Evolutionary conservation across 2,329 filamentous ascomycete genomes (phyloP), one percentile per base, ranked within the genome.

Genomic region (Diaporthe eres): DNA sequence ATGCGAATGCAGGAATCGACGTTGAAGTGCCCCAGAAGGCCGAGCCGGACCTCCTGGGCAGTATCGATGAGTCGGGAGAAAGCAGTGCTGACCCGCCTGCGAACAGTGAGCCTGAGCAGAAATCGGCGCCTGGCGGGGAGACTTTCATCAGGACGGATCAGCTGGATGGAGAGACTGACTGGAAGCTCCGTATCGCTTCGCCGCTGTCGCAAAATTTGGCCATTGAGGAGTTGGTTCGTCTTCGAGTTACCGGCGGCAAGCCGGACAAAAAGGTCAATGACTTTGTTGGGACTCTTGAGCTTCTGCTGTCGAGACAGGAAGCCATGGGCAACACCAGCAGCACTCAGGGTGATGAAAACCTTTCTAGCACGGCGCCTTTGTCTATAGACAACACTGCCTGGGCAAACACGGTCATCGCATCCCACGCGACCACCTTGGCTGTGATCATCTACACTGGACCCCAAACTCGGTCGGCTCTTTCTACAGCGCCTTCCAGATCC

Each of bases 111-210:
- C 79, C 80, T 42, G 78, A 80, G 49, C 80, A 82, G 63, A 80
- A 77, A 47, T 83, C 83, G 17, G 84, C 85, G 25, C 85, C 89
- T n/a, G 88, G 89, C 37, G 95, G 95, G 39, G 97, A 99, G 85
- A 96, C 96, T 0, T 99, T 99, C 81, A 98, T 99, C 81, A 91
- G 97, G 76, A 99, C 97, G 2, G 97, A 99, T 84, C 97, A 99
- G 82, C 89, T 99, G 13, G 97, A 99, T 81, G 97, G 97, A 79
- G 97, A 99, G 85, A 99, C 97, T 0, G 97, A 99, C 82, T 99
- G 97, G 97, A 99, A 99, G 85, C 87, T 99, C 74, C 93, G 97
- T 42, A 85, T 98, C 49, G 95, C 97, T 1, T 97, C 95, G 17
- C 92, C 94, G 0, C 85, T 98, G 37, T 96, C 96, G 0, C 97